Percentiles rank a stretch among this genome's conserved stretches.
Evolutionary conservation across 2,329 filamentous ascomycete species (phyloP).

Genomic region (Fusarium continuum): DNA sequence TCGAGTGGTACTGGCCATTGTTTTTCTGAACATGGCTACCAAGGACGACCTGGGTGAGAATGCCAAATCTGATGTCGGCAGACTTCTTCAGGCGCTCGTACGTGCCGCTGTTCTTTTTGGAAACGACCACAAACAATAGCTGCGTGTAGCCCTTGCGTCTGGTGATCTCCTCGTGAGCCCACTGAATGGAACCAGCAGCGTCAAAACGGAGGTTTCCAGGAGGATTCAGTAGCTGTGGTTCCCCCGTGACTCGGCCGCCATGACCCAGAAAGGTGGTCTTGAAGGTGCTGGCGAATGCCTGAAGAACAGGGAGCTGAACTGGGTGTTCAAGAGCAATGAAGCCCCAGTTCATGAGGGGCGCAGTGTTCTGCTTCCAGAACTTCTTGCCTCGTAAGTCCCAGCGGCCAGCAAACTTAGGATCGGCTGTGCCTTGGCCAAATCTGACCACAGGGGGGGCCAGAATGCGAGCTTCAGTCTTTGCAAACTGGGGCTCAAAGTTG

Average conservation of each 20-base stretch:
- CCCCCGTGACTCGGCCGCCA: conserved; percentile 54
- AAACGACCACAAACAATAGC: conserved; percentile 81
- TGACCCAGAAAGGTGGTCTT: conserved; percentile 57
- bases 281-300: conserved; percentile 54
- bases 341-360: conserved; percentile 76
- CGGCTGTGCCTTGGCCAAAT: conserved; percentile 67
- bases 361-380: conserved; percentile 72
- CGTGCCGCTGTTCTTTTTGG: conserved; percentile 72
- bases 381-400: conserved; percentile 88
- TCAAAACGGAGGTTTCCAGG: conserved; percentile 50
- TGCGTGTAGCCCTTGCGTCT: conserved; percentile 68
- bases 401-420: conserved; percentile 74
- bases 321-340: conserved; percentile 72
- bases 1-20: conserved; percentile 86
- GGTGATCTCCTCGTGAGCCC: conserved; percentile 59
- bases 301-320: conserved; percentile 51
- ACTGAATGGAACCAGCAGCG: conserved; percentile 60
- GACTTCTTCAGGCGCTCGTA: conserved; percentile 92
- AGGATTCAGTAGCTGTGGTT: conserved; percentile 50
- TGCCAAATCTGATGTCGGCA: conserved; percentile 84
- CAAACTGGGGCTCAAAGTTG: conserved; percentile 70
- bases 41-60: conserved; percentile 85
- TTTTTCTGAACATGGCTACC: conserved; percentile 72
- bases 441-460: conserved; percentile 75
- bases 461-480: conserved; percentile 74